Conservation (phyloP, 1,284 basidiomycete genomes). For the Athelia psychrophila region DNA sequence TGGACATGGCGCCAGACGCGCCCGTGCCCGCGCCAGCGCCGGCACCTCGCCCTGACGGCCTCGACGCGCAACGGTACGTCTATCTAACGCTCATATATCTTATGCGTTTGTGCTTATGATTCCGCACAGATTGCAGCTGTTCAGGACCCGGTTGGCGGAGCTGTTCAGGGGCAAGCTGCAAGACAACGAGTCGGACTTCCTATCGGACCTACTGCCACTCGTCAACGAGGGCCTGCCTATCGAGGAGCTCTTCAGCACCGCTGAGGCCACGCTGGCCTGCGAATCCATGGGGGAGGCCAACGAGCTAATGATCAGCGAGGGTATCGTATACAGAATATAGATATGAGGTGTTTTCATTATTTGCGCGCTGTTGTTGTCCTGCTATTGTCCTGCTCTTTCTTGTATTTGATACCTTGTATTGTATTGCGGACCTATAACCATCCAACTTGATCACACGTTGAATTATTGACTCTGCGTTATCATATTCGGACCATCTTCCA, state of each 20-base stretch:
- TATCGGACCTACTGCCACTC: slow-evolving; percentile 69
- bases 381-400: too few species aligned
- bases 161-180: slow-evolving; percentile 68
- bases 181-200: slow-evolving; percentile 74
- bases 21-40: slow-evolving; percentile 28
- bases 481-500: too few species aligned
- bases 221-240: slow-evolving; percentile 79
- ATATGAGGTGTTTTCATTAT: slow-evolving; percentile 15
- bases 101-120: slow-evolving; percentile 4
- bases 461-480: too few species aligned
- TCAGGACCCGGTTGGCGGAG: slow-evolving; percentile 72
- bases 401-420: too few species aligned
- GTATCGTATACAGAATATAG: slow-evolving; percentile 73
- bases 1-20: slow-evolving; percentile 44
- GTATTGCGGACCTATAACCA: too few species aligned
- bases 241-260: slow-evolving; percentile 72
- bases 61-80: slow-evolving; percentile 54
- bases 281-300: slow-evolving; percentile 80
- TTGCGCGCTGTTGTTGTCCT: background rate
- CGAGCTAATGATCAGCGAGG: slow-evolving; percentile 87
- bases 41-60: slow-evolving; percentile 16
- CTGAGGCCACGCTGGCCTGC: slow-evolving; percentile 77
- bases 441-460: too few species aligned
- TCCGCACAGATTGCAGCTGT: slow-evolving; percentile 61
- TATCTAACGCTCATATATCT: slow-evolving; percentile 7